Evolutionary conservation across 306 rosid species (phyloP), one percentile per base, ranked within the genome.

Genomic region (Rosa multiflora): DNA sequence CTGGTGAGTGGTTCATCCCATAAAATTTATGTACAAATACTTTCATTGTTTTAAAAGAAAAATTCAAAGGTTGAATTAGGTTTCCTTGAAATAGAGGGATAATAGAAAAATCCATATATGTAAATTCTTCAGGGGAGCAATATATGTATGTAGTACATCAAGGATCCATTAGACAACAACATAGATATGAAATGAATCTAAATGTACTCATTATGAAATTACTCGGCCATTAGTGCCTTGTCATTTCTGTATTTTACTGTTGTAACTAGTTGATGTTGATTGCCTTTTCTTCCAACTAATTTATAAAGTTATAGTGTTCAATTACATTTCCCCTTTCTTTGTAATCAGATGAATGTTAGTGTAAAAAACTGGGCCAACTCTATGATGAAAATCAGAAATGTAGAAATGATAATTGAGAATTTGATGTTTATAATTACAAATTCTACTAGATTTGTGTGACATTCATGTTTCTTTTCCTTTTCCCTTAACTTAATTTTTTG

Each of bases 1-100:
- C 91, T 67, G 99, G 99, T 89, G 79, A 76, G 89, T 42, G 29
- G 70, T 80, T 67, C 51, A 46, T 68, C 47, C 74, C 43, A n/a
- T 71, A 56, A 12, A 49, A 32, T 32, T 32, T 32, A 32, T 2
- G 2, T 32, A 32, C 37, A 32, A 32, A 32, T 32, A 7, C 71
- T 18, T 68, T 1, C 43, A 20, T 35, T 59, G 61, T 63, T 62
- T 17, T 62, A 8, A 63, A 52, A 53, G 10, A 73, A 20, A 37
- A 52, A 8, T 4, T 32, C 3, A 10, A 40, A 37, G 46, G 8
- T 0, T 7, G 23, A 53, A 78, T 37, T 68, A 51, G 48, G 48
- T 42, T 46, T 14, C 47, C 37, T 62, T 70, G 11, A 26, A 26
- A 26, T 26, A 26, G 29, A 63, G 20, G 66, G 9, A 63, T 32